A percentile compares a stretch with the other conserved stretches of the same genome.
phyloP scores from a whole-genome alignment of 257 asterid species.

The Solanum rostratum region DNA sequence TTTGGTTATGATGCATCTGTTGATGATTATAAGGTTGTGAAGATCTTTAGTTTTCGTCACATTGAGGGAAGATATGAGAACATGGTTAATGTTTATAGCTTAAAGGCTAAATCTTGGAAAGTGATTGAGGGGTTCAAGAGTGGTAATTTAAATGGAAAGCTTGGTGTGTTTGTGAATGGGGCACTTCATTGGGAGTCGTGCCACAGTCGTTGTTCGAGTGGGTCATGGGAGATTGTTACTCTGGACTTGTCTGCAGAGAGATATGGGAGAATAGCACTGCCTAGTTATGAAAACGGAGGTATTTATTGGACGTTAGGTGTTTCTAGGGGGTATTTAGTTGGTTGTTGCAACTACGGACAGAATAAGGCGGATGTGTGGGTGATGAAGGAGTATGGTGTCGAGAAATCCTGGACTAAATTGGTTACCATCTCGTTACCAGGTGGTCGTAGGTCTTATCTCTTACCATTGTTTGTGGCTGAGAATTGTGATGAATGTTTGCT shows the following conservation, averaged over 20 bases:
- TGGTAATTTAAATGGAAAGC: too few relatives aligned
- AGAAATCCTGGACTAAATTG: conserved; percentile 23
- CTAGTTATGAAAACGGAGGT: not conserved
- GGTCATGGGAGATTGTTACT: conserved; percentile 6
- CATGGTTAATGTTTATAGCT: conserved; percentile 12
- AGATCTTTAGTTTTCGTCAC: not conserved
- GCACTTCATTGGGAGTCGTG: too few relatives aligned
- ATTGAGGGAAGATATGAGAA: not conserved
- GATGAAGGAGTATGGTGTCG: conserved; percentile 24
- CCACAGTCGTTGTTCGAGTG: not conserved
- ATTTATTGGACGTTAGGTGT: not conserved
- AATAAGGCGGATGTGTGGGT: conserved; percentile 17
- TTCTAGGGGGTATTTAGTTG: conserved; percentile 6
- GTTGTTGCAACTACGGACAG: not conserved
- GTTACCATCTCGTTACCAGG: not conserved
- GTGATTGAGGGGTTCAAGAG: too few relatives aligned
- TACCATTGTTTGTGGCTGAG: conserved; percentile 11
- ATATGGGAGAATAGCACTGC: not conserved
- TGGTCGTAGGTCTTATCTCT: not conserved
- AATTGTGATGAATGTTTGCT: conserved; percentile 8
- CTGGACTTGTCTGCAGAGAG: not conserved
- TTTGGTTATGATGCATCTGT: conserved; percentile 34
- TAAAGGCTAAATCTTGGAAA: conserved; percentile 17
- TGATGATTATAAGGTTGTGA: conserved; percentile 32
- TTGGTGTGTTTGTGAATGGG: too few relatives aligned